Conservation (phyloP, 2,329 filamentous ascomycete species). For the Xylariaceae sp. region DNA sequence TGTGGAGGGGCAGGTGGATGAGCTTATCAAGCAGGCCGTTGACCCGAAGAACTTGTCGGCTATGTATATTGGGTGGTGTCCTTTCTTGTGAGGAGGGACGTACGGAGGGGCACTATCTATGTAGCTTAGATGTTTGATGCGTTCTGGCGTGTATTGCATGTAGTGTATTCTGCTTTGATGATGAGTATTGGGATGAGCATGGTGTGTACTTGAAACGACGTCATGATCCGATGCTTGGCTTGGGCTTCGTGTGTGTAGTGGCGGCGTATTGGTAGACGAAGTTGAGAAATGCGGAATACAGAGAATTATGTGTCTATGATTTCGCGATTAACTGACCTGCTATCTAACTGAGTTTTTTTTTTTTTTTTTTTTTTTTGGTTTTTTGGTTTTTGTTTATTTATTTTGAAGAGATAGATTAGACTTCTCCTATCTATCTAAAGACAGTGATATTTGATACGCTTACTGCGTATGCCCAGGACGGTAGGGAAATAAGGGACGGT, state of each 20-base stretch:
- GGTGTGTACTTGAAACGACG: neutral
- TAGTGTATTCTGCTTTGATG: neutral
- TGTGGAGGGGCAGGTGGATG: constrained; percentile 95
- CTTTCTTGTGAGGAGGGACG: constrained; percentile 43
- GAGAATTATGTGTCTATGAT: neutral
- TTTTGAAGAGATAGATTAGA: too few species aligned
- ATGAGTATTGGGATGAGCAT: neutral
- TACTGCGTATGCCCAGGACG: too few species aligned
- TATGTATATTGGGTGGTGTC: constrained; percentile 96
- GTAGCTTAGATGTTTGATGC: neutral
- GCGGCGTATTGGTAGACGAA: neutral
- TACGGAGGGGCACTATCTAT: neutral
- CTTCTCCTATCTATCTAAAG: too few species aligned
- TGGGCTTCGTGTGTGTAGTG: neutral
- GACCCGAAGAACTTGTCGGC: constrained; percentile 72
- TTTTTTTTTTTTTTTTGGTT: too few species aligned
- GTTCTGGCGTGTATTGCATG: neutral
- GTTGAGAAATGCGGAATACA: neutral
- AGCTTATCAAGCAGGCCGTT: constrained; percentile 81
- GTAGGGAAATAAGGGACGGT: too few species aligned
- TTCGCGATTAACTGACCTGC: neutral
- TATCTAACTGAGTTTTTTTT: too few species aligned
- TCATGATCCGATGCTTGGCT: neutral
- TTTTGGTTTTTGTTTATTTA: too few species aligned
- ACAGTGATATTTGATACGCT: too few species aligned